Evolutionary conservation across 192 early-diverging fungal genomes (phyloP).

Genomic region (Entophlyctis helioformis): DNA sequence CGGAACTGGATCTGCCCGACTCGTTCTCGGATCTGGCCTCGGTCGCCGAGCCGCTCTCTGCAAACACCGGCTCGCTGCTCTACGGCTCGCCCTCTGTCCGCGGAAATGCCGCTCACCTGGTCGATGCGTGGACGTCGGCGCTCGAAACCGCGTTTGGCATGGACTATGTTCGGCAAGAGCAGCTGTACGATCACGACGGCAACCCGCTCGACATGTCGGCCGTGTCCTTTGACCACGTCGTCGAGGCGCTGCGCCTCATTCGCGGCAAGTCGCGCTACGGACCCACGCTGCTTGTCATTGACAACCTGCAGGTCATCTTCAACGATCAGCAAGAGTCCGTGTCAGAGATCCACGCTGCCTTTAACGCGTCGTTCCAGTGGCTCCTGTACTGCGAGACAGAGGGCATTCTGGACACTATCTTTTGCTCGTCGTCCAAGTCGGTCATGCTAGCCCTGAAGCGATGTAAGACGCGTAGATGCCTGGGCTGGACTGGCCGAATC

Average conservation of each 20-base stretch:
- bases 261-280: constrained; percentile 1
- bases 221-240: constrained; percentile 9
- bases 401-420: constrained; percentile 19
- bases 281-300: constrained; percentile 17
- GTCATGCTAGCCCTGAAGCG: too few species aligned
- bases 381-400: constrained; percentile 16
- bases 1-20: too few species aligned
- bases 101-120: too few species aligned
- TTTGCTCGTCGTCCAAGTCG: constrained; percentile 20
- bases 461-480: constrained; percentile 2
- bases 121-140: too few species aligned
- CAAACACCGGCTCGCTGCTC: too few species aligned
- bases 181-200: too few species aligned
- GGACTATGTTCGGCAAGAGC: too few species aligned
- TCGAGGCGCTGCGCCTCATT: constrained; percentile 19
- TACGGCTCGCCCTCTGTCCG: too few species aligned
- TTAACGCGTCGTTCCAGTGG: constrained; percentile 22
- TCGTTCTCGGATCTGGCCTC: too few species aligned
- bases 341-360: constrained; percentile 11
- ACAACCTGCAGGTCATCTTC: constrained; percentile 26
- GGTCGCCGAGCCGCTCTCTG: too few species aligned
- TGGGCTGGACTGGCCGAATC: background rate
- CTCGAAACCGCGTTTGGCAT: too few species aligned
- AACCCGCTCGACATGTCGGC: too few species aligned
- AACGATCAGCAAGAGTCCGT: constrained; percentile 11